Base-by-base conservation (phyloP, 352 stramenopile genomes). In the Globisporangium uncinulatum region DNA sequence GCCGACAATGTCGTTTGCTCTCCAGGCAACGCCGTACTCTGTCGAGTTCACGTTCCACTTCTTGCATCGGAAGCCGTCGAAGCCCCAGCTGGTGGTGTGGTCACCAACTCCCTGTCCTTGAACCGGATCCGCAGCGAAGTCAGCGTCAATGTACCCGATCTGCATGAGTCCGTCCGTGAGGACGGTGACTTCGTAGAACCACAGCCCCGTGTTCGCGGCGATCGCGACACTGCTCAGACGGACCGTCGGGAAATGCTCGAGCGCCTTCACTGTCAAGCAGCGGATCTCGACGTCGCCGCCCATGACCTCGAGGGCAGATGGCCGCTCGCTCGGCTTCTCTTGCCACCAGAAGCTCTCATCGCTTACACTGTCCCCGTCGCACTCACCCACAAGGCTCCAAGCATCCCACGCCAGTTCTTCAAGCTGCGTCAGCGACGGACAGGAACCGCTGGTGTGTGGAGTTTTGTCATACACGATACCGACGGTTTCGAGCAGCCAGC, bases 91-190 rank as follows among this genome's bases (percentile, higher is more conserved):
- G 51, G 79, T 83, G 1, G 54, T 54, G 61, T 97, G 84, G 46
- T 98, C 90, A 5, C 93, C 95, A 0, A 98, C 92, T 7, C 93
- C 87, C 67, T 96, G 87, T 4, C 89, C 90, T 67, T 92, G 74
- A 7, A 90, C 55, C 4, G 87, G 65, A 57, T 96, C 88, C n/a
- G 83, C 70, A 8, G 70, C 54, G 65, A 98, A 98, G 0, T 82
- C 67, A 17, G 50, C 58, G n/a, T 94, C 86, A 20, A 96, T 76
- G 79, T 95, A 98, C 2, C 95, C 95, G 62, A 98, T 96, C 62
- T 98, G 93, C 66, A 96, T 95, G 0, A 98, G 70, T 9, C 94
- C 93, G 54, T 93, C 91, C 0, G 76, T 97, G 24, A 96, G 67
- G 1, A 98, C 62, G 2, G 71, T 65, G 3, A 94, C 91, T 73